These are phyloP conservation scores for Sanguinoderma infundibulare DNA, from an alignment of 1,284 basidiomycete species.

Conservation along the genomic window DNA sequence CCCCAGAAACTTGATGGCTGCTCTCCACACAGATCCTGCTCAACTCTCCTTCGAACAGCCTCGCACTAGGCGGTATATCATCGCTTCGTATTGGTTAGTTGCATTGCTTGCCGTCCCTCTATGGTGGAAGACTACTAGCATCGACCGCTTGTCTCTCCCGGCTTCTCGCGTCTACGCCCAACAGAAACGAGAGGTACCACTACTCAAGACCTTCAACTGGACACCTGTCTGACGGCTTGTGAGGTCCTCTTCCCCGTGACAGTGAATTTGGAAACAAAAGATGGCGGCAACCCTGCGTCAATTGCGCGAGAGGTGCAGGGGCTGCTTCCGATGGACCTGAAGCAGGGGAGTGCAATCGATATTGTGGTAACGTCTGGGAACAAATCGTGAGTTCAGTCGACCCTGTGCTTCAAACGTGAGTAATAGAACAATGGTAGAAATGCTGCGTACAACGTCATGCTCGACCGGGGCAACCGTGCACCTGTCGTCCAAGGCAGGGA, in stretches of 20 bases:
- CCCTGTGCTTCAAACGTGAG: neutral
- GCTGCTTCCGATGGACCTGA: conserved; percentile 10
- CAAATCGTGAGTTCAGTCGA: conserved; percentile 10
- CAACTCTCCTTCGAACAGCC: conserved; percentile 57
- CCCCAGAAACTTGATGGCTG: conserved; percentile 10
- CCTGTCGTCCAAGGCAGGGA: conserved; percentile 20
- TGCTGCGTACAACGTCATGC: conserved; percentile 22
- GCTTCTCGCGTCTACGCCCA: conserved; percentile 61
- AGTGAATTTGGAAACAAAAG: conserved; percentile 48
- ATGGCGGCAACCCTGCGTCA: neutral
- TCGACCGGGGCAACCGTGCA: conserved; percentile 9
- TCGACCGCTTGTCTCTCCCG: conserved; percentile 79
- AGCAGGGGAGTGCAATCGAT: conserved; percentile 13
- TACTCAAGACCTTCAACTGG: neutral
- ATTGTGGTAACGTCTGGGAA: conserved; percentile 8
- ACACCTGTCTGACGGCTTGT: conserved; percentile 16
- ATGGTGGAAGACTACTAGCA: conserved; percentile 91
- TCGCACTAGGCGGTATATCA: conserved; percentile 55
- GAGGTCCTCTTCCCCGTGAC: conserved; percentile 56
- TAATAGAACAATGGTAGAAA: neutral
- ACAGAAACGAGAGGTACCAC: conserved; percentile 41
- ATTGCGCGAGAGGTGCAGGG: conserved; percentile 22
- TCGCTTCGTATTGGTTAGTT: conserved; percentile 77
- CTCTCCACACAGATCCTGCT: conserved; percentile 22
- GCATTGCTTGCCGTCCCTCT: conserved; percentile 77